Conservation (phyloP, 2,329 filamentous ascomycete species). For the Hirsutella rhossiliensis region DNA sequence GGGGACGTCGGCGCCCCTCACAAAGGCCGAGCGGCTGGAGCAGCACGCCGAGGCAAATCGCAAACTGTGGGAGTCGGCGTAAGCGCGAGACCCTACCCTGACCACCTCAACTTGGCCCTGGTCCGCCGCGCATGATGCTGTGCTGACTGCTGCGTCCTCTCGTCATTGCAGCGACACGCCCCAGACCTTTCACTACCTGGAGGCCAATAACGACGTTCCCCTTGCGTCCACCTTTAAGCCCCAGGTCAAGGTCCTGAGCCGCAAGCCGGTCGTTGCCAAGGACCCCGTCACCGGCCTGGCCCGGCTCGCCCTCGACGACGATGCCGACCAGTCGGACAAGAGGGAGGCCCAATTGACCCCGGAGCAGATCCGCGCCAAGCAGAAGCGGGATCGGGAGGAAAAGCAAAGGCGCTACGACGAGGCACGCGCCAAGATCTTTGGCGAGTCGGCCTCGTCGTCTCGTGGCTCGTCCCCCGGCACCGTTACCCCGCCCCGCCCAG, state of each 20-base stretch:
- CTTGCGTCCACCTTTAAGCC: constrained; percentile 61
- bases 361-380: constrained; percentile 67
- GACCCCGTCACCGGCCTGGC: constrained; percentile 39
- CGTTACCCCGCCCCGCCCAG: constrained; percentile 40
- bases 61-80: constrained; percentile 85
- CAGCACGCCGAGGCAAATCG: constrained; percentile 75
- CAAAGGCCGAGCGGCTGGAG: constrained; percentile 65
- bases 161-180: constrained; percentile 50
- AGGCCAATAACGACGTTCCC: constrained; percentile 50
- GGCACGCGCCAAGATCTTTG: constrained; percentile 77
- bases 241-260: constrained; percentile 71
- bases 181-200: constrained; percentile 63
- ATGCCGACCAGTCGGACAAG: constrained; percentile 45
- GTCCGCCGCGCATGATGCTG: not conserved
- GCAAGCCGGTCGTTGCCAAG: constrained; percentile 58
- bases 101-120: not conserved
- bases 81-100: constrained; percentile 17
- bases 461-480: constrained; percentile 51
- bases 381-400: constrained; percentile 71
- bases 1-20: constrained; percentile 26
- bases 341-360: constrained; percentile 53
- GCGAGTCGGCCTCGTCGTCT: constrained; percentile 42
- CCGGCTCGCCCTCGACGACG: constrained; percentile 31
- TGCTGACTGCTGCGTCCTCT: not conserved
- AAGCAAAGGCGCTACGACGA: constrained; percentile 87